These are phyloP conservation scores for Glycine latifolia DNA, from an alignment of 306 rosid genomes.

Conservation along the genomic window DNA sequence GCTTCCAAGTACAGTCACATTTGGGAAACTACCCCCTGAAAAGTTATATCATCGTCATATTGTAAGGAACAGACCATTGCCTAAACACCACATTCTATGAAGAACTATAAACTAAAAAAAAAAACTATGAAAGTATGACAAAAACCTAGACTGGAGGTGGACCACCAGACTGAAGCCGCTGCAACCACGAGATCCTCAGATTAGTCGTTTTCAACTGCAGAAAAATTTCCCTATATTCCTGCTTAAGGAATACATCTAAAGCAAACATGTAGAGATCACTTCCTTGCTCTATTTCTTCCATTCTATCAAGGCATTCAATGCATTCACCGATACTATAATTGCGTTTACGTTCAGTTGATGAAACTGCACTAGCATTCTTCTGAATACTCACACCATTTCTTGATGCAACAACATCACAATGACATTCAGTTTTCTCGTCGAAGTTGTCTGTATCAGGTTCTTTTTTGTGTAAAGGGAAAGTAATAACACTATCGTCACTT, in stretches of 20 bases:
- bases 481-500: slow-evolving; percentile 45
- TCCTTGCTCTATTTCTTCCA: slow-evolving; percentile 74
- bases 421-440: slow-evolving; percentile 41
- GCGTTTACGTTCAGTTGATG: slow-evolving; percentile 46
- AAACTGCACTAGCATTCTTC: slow-evolving; percentile 41
- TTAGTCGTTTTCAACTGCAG: slow-evolving; percentile 69
- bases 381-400: slow-evolving; percentile 42
- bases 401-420: slow-evolving; percentile 53
- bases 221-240: slow-evolving; percentile 78
- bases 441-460: slow-evolving; percentile 43
- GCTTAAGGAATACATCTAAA: slow-evolving; percentile 72
- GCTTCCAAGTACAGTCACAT: slow-evolving; percentile 13
- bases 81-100: slow-evolving; percentile 13
- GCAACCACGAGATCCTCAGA: slow-evolving; percentile 75
- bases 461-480: slow-evolving; percentile 48
- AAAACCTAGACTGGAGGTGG: slow-evolving; percentile 49
- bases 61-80: slow-evolving; percentile 24
- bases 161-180: slow-evolving; percentile 64
- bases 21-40: background rate
- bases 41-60: slow-evolving; percentile 18
- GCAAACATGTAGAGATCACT: slow-evolving; percentile 80
- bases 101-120: slow-evolving; percentile 35
- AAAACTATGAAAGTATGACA: background rate
- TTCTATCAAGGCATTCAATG: slow-evolving; percentile 71
- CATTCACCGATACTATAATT: slow-evolving; percentile 75